These are phyloP conservation scores for Phytophthora sojae DNA, from an alignment of 352 stramenopile species.

Conservation along the genomic window DNA sequence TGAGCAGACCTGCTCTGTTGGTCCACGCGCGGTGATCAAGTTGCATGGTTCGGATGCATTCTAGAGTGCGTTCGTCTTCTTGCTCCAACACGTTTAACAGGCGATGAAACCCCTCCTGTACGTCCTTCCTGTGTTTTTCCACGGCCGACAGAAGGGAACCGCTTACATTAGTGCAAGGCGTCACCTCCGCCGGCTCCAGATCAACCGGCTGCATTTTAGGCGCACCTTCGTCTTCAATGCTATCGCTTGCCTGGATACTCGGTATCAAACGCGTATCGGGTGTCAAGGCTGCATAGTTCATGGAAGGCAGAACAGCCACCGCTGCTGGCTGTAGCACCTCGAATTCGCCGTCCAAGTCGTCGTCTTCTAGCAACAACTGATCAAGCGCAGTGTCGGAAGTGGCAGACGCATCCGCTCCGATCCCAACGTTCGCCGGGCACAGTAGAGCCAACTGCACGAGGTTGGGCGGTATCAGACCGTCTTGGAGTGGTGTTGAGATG, in stretches of 20 bases:
- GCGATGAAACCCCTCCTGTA: background rate
- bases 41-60: slow-evolving; percentile 9
- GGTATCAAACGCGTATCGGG: background rate
- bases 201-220: background rate
- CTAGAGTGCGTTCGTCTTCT: slow-evolving; percentile 1
- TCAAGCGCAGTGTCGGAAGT: slow-evolving; percentile 19
- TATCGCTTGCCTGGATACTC: background rate
- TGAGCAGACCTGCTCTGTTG: background rate
- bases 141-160: slow-evolving; percentile 4
- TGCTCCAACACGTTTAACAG: slow-evolving; percentile 13
- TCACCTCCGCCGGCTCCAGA: slow-evolving; percentile 1
- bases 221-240: background rate
- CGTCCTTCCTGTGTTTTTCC: background rate
- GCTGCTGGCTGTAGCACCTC: background rate
- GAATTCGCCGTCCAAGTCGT: slow-evolving; percentile 8
- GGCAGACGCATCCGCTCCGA: background rate
- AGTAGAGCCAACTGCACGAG: slow-evolving; percentile 3
- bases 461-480: background rate
- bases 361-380: slow-evolving; percentile 25
- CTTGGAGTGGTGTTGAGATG: background rate
- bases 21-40: background rate
- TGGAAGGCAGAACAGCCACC: background rate
- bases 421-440: slow-evolving; percentile 6
- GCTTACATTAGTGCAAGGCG: background rate
- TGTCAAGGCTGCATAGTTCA: background rate